phyloP scores from a whole-genome alignment of 2,329 filamentous ascomycete species.

The Diatrype stigma region DNA sequence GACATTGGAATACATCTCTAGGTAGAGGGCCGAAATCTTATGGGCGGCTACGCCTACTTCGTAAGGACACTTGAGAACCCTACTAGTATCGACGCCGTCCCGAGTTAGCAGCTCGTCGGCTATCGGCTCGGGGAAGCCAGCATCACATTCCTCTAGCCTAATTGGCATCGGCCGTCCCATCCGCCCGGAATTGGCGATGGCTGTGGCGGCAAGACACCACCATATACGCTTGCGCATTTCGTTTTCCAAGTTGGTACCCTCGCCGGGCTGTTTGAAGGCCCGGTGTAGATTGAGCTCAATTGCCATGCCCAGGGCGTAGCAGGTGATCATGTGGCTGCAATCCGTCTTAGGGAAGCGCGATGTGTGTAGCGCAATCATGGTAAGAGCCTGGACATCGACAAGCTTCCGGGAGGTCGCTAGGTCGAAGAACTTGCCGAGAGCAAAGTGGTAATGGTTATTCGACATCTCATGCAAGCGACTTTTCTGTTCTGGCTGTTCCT shows the following conservation, averaged over 20 bases:
- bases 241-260: slow-evolving; percentile 56
- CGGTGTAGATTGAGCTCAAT: slow-evolving; percentile 74
- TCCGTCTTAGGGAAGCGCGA: slow-evolving; percentile 77
- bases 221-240: slow-evolving; percentile 76
- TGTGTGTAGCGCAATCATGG: slow-evolving; percentile 67
- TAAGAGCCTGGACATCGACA: slow-evolving; percentile 67
- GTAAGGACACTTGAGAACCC: slow-evolving; percentile 59
- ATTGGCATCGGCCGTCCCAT: slow-evolving; percentile 75
- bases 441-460: slow-evolving; percentile 75
- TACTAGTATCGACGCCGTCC: slow-evolving; percentile 54
- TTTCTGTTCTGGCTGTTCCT: slow-evolving; percentile 49
- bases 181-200: slow-evolving; percentile 67
- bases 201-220: slow-evolving; percentile 66
- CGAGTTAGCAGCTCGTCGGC: slow-evolving; percentile 68
- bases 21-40: slow-evolving; percentile 61
- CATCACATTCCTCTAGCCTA: slow-evolving; percentile 70
- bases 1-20: slow-evolving; percentile 73
- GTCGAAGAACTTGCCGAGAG: slow-evolving; percentile 64
- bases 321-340: slow-evolving; percentile 64
- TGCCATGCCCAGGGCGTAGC: slow-evolving; percentile 61
- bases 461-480: slow-evolving; percentile 58
- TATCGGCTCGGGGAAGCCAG: slow-evolving; percentile 68
- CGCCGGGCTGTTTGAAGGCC: slow-evolving; percentile 50
- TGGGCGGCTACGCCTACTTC: slow-evolving; percentile 62
- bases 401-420: slow-evolving; percentile 59